These are phyloP conservation scores for Cytospora piceae DNA, from an alignment of 2,329 filamentous ascomycete species.

Conservation along the genomic window DNA sequence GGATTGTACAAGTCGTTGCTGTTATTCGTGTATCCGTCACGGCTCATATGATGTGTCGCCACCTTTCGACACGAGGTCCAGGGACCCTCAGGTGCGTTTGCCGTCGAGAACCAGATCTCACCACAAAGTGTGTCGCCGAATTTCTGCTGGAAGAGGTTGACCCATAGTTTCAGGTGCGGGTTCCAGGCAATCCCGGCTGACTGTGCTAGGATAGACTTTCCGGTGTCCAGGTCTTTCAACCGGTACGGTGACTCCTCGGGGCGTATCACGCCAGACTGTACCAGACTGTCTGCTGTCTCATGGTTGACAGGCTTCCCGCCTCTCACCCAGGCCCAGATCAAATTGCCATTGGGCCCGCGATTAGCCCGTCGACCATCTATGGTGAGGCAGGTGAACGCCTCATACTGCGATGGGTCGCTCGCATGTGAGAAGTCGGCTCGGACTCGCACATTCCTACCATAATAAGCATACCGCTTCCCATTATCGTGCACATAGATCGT, in stretches of 20 bases:
- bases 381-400: slow-evolving; percentile 27
- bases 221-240: slow-evolving; percentile 19
- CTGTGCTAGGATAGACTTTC: slow-evolving; percentile 16
- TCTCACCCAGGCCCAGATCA: slow-evolving; percentile 27
- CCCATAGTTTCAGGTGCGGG: slow-evolving; percentile 25
- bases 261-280: slow-evolving; percentile 12
- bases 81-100: slow-evolving; percentile 24
- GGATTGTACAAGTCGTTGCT: slow-evolving; percentile 30
- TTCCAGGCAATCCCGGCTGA: slow-evolving; percentile 29
- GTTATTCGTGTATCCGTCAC: slow-evolving; percentile 18
- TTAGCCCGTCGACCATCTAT: slow-evolving; percentile 16
- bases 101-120: slow-evolving; percentile 27
- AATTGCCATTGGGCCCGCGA: slow-evolving; percentile 13
- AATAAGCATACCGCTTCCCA: slow-evolving; percentile 24
- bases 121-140: slow-evolving; percentile 23
- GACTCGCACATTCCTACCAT: slow-evolving; percentile 28
- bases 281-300: slow-evolving; percentile 20
- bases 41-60: slow-evolving; percentile 27
- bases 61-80: slow-evolving; percentile 27
- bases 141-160: slow-evolving; percentile 26
- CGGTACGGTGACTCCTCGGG: slow-evolving; percentile 27
- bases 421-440: slow-evolving; percentile 22
- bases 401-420: slow-evolving; percentile 26
- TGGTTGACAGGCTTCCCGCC: slow-evolving; percentile 27
- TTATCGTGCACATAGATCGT: slow-evolving; percentile 23